Base-by-base conservation (phyloP, 106 monocot species). In the Allium sativum region DNA sequence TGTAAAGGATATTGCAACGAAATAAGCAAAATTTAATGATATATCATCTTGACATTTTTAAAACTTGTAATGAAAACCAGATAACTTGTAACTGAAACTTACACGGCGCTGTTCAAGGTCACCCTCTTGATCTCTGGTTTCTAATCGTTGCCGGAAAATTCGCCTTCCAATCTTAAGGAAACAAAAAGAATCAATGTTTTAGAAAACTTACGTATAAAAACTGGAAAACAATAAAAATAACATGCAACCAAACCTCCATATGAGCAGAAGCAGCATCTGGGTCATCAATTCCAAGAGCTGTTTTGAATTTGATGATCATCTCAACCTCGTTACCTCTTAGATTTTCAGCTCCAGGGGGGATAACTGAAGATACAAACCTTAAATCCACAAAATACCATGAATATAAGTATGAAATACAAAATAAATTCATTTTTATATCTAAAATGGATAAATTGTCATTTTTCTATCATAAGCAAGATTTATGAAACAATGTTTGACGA, bases 191-290 rank as follows among this genome's bases (percentile, higher is more conserved):
- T 14, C 45, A 19, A 45, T 9, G 3, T 42, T 67, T 12, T 56
- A 42, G 11, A 40, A 71, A 22, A 71, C 31, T 18, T 53, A 51
- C 10, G 20, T 31, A 60, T 6, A 60, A 46, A 12, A 45, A 62
- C 15, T 7, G 9, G 45, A 21, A 7, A 41, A 62, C 20, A 8
- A 40, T 40, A 40, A 45, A 14, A 4, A 40, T 19, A 67, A 18
- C 19, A 18, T 12, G 45, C 9, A 41, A 44, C 40, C 40, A 62
- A 71, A 91, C 96, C 84, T 98, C 98, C 76, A 98, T 80, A 68
- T 98, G 98, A 69, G 79, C 92, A 58, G 92, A 81, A 46, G 98
- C 98, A 50, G 92, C 92, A 62, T 98, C 98, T 47, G 79, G 79
- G 72, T 98, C 98, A 69, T 98, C 98, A 52, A 98, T 85, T 50